phyloP scores from a whole-genome alignment of 768 basidiomycete genomes.

The Scleroderma bovista region DNA sequence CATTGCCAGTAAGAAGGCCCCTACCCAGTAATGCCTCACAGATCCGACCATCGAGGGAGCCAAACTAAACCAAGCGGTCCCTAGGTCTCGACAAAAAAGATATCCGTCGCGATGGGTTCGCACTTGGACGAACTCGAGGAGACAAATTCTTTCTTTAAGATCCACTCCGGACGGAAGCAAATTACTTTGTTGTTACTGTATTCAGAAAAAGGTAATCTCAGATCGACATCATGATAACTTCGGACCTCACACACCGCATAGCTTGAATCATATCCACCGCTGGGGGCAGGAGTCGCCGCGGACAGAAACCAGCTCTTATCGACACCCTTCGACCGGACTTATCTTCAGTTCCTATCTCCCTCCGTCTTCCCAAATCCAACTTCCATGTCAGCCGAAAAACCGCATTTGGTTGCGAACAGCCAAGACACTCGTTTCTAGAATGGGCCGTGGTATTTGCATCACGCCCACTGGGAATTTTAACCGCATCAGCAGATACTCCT shows the following conservation, averaged over 20 bases:
- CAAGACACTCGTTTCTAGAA: no score
- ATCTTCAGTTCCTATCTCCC: not conserved
- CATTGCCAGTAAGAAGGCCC: not conserved
- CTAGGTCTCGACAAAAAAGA: not conserved
- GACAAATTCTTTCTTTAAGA: not conserved
- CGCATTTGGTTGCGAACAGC: no score
- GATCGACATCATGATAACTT: slow-evolving; percentile 22
- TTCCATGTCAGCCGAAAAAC: no score
- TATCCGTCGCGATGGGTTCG: not conserved
- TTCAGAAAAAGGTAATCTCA: slow-evolving; percentile 23
- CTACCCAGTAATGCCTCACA: not conserved
- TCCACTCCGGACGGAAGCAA: slow-evolving; percentile 6
- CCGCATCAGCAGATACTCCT: no score
- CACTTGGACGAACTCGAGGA: not conserved
- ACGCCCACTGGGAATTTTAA: no score
- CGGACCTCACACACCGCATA: slow-evolving; percentile 20
- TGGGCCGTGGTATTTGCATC: no score
- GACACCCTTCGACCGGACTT: slow-evolving; percentile 40
- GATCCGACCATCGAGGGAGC: no score
- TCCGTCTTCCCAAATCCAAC: no score
- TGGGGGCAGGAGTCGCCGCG: no score
- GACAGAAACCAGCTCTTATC: not conserved
- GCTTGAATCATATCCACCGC: no score
- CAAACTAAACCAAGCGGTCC: no score
- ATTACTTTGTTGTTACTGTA: slow-evolving; percentile 1